Evolutionary conservation across 108 stramenopile species (phyloP).

Genomic region (Cyclotella atomus): DNA sequence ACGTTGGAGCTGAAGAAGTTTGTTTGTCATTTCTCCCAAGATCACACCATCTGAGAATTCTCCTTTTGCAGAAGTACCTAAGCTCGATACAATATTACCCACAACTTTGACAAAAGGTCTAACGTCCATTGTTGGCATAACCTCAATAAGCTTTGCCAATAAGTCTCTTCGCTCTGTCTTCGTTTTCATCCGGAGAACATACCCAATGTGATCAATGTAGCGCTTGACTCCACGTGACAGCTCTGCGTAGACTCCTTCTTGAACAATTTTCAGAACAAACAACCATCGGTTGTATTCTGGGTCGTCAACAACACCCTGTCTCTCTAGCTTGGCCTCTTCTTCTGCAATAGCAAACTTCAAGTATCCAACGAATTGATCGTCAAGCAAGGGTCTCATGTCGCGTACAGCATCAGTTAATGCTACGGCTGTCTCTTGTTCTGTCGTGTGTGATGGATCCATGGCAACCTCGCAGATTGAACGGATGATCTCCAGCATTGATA

Average conservation of each 20-base stretch:
- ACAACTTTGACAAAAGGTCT: constrained; percentile 89
- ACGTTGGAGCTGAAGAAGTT: constrained; percentile 76
- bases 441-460: constrained; percentile 82
- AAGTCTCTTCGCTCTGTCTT: constrained; percentile 69
- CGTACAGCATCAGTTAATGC: constrained; percentile 85
- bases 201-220: constrained; percentile 83
- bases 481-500: constrained; percentile 82
- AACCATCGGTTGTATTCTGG: constrained; percentile 89
- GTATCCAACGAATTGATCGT: constrained; percentile 88
- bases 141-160: constrained; percentile 75
- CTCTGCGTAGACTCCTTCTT: constrained; percentile 88
- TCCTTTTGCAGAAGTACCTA: constrained; percentile 77
- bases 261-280: constrained; percentile 85
- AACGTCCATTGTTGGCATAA: constrained; percentile 88
- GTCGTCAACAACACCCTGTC: constrained; percentile 75
- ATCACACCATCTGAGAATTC: constrained; percentile 64
- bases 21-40: constrained; percentile 85
- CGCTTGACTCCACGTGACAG: constrained; percentile 72
- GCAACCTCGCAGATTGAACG: constrained; percentile 90
- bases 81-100: constrained; percentile 82
- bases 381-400: constrained; percentile 86
- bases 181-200: constrained; percentile 84
- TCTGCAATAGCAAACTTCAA: constrained; percentile 90
- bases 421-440: constrained; percentile 82
- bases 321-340: constrained; percentile 81